phyloP scores from a whole-genome alignment of 495 filamentous ascomycete genomes.

The Aspergillus diversus region DNA sequence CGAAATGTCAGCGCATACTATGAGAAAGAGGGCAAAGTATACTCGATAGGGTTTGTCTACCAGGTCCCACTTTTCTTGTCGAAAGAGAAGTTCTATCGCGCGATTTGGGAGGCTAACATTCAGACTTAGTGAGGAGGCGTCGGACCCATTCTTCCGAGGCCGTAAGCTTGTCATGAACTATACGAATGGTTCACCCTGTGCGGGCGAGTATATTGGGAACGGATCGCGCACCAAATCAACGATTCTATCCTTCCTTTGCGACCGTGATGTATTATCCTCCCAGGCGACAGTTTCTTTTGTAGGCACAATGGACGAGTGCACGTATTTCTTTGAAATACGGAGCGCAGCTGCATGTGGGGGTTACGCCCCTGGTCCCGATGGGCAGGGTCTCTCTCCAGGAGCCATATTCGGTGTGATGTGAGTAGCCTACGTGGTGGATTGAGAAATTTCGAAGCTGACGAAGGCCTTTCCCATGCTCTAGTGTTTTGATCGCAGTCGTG shows the following conservation, averaged over 20 bases:
- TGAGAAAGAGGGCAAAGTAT: slow-evolving; percentile 68
- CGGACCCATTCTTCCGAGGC: slow-evolving; percentile 76
- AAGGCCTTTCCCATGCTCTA: slow-evolving; percentile 22
- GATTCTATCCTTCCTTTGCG: slow-evolving; percentile 91
- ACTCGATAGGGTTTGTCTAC: slow-evolving; percentile 76
- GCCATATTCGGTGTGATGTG: slow-evolving; percentile 94
- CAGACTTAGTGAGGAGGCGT: slow-evolving; percentile 62
- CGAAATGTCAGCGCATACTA: slow-evolving; percentile 94
- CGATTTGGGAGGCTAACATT: background rate
- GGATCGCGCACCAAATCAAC: slow-evolving; percentile 73
- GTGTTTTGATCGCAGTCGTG: slow-evolving; percentile 71
- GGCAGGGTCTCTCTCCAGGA: slow-evolving; percentile 74
- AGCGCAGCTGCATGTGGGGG: slow-evolving; percentile 82
- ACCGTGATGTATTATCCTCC: slow-evolving; percentile 65
- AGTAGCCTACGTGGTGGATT: slow-evolving; percentile 31
- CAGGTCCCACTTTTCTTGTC: too few species aligned
- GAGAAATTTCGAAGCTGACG: slow-evolving; percentile 18
- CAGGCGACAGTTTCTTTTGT: slow-evolving; percentile 77
- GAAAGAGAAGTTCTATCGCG: background rate
- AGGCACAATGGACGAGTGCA: slow-evolving; percentile 82
- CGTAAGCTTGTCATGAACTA: slow-evolving; percentile 93
- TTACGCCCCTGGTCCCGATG: slow-evolving; percentile 60
- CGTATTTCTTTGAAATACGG: slow-evolving; percentile 97
- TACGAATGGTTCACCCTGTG: slow-evolving; percentile 83
- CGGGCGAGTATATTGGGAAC: slow-evolving; percentile 39